Base-by-base conservation (phyloP, 148 eudicot species). In the Drosera capensis region DNA sequence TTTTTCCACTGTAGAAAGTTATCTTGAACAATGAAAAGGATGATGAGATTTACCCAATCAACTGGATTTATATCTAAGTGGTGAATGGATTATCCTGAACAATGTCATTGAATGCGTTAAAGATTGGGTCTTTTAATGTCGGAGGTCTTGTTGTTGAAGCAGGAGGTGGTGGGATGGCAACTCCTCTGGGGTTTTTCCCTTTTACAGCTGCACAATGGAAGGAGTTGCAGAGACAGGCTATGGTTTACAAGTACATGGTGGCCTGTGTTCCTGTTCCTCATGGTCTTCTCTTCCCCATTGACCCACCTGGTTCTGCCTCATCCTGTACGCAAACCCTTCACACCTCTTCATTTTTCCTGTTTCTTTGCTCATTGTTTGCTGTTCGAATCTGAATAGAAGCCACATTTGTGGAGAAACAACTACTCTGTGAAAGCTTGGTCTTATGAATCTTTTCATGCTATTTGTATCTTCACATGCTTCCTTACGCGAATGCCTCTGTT, bases 191-290 rank as follows among this genome's bases (percentile, higher is more conserved):
- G 75, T 71, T 44, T 73, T 39, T 28, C 52, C 84, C 88, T 55
- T 86, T 86, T 62, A 81, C 96, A 59, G 46, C 51, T 41, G 68
- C 71, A 39, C 96, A 86, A 50, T 71, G 78, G 93, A 73, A 73
- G 53, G 96, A 86, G 55, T 53, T 86, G 0, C 74, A 80, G 38
- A 75, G 80, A 49, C 95, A 86, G 78, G 81, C 93, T 35, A 78
- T 73, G 80, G 67, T 86, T 20, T 86, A 71, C 56, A 81, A 81
- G 51, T 81, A 75, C 62, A 78, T 86, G 75, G 52, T 65, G 49
- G 75, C 78, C 3, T 78, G 81, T 51, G 45, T 78, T 24, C 87
- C 96, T 45, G 78, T 86, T 31, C 86, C 92, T 48, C 63, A 62
- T 56, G 43, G 73, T 52, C 93, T 80, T 20, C 87, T 86, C 61